Conservation (phyloP, 345 rosid genomes). For the Eucalyptus pauciflora region DNA sequence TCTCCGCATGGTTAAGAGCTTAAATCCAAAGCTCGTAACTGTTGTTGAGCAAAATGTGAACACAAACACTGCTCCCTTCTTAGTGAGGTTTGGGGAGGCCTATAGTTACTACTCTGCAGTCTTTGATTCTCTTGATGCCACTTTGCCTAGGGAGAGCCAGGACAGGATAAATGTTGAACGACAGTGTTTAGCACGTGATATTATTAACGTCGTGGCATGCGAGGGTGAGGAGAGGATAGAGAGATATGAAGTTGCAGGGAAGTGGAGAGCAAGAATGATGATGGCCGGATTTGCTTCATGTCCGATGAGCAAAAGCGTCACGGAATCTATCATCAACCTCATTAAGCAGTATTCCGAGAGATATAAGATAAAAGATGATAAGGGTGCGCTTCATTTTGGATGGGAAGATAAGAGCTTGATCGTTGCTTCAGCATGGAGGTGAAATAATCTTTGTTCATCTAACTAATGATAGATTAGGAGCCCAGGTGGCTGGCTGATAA, state of each 20-base stretch:
- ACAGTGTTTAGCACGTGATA: constrained; percentile 93
- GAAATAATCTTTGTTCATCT: neutral
- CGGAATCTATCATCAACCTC: constrained; percentile 24
- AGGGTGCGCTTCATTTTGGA: constrained; percentile 64
- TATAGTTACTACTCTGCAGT: constrained; percentile 86
- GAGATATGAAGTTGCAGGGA: constrained; percentile 82
- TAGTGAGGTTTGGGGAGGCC: constrained; percentile 69
- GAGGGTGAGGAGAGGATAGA: constrained; percentile 97
- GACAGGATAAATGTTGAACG: constrained; percentile 94
- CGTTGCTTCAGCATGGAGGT: constrained; percentile 87
- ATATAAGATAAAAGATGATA: constrained; percentile 52
- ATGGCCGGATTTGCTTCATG: constrained; percentile 84
- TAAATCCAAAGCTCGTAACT: constrained; percentile 87
- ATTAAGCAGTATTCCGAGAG: constrained; percentile 52
- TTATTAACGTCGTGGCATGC: constrained; percentile 85
- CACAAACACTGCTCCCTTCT: constrained; percentile 87
- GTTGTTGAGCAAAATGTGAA: constrained; percentile 92
- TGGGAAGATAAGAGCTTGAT: constrained; percentile 88
- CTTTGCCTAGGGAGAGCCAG: constrained; percentile 87
- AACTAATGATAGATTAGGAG: neutral
- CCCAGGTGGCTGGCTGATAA: neutral
- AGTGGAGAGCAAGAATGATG: constrained; percentile 93
- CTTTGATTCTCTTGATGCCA: constrained; percentile 82
- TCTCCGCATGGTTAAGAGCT: constrained; percentile 78
- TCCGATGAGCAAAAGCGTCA: constrained; percentile 47